A percentile compares a stretch with the other conserved stretches of the same genome.
These are phyloP conservation scores for Hypoxylon sp. DNA, from an alignment of 2,329 filamentous ascomycete genomes.

Conservation along the genomic window DNA sequence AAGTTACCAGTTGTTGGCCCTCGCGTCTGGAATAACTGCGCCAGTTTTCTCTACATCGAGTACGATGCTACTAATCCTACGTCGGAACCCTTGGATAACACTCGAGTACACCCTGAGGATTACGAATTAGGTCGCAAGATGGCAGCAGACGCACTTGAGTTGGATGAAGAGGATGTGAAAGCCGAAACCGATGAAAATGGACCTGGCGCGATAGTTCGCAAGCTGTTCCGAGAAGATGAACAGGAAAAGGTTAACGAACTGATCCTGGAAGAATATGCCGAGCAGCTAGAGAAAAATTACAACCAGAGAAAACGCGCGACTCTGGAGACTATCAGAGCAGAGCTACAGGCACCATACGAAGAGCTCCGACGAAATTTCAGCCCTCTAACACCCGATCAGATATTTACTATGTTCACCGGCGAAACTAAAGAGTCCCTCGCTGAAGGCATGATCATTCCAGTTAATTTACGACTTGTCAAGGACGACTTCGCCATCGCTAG, in stretches of 20 bases:
- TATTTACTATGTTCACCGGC: constrained; percentile 97
- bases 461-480: constrained; percentile 88
- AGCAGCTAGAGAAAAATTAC: constrained; percentile 93
- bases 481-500: constrained; percentile 94
- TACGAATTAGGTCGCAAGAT: constrained; percentile 99
- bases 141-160: constrained; percentile 94
- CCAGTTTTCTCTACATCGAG: constrained; percentile 92
- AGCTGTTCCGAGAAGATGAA: constrained; percentile 93
- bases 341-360: constrained; percentile 93
- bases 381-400: constrained; percentile 78
- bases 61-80: constrained; percentile 86
- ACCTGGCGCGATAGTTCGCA: constrained; percentile 89
- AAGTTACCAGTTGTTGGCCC: constrained; percentile 86
- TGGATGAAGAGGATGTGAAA: constrained; percentile 98
- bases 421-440: constrained; percentile 87
- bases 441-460: constrained; percentile 92
- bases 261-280: constrained; percentile 95
- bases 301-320: constrained; percentile 96
- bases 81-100: constrained; percentile 95
- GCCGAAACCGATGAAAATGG: constrained; percentile 93
- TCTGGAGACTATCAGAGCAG: constrained; percentile 93
- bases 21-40: constrained; percentile 95
- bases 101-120: constrained; percentile 96
- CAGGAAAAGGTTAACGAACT: constrained; percentile 97
- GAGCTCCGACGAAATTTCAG: constrained; percentile 88